Evolutionary conservation across 2,329 filamentous ascomycete species (phyloP).

Genomic region (Pseudocercospora cruenta): DNA sequence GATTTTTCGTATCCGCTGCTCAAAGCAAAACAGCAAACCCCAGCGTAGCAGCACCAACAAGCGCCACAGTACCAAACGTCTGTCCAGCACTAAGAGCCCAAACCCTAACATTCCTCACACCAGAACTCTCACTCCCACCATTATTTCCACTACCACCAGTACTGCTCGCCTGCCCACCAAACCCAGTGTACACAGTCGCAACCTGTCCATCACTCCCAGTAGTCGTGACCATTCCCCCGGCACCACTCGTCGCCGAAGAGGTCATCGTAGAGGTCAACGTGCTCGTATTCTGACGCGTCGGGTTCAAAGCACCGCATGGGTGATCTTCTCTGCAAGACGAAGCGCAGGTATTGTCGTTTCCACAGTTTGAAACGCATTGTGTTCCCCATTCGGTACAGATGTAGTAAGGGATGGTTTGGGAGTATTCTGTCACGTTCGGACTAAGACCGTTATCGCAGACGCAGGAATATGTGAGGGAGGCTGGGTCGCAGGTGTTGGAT

Average conservation of each 20-base stretch:
- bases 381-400: constrained; percentile 72
- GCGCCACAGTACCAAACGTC: constrained; percentile 59
- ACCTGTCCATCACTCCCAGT: constrained; percentile 39
- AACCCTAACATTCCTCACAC: constrained; percentile 31
- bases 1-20: constrained; percentile 3
- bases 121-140: constrained; percentile 19
- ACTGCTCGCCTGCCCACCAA: constrained; percentile 40
- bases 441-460: constrained; percentile 68
- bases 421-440: constrained; percentile 77
- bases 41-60: constrained; percentile 60
- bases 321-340: constrained; percentile 65
- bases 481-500: constrained; percentile 69
- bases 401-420: constrained; percentile 77
- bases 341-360: constrained; percentile 60
- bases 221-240: constrained; percentile 35
- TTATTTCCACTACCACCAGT: constrained; percentile 37
- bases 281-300: constrained; percentile 62
- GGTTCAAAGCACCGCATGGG: constrained; percentile 72
- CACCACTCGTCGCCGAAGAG: constrained; percentile 40
- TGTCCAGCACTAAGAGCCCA: constrained; percentile 57
- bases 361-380: constrained; percentile 62
- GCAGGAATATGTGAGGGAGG: constrained; percentile 70
- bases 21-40: constrained; percentile 56
- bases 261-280: constrained; percentile 48
- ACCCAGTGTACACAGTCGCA: constrained; percentile 47